Base-by-base conservation (phyloP, 2,329 filamentous ascomycete species). In the Colletotrichum chlorophyti region DNA sequence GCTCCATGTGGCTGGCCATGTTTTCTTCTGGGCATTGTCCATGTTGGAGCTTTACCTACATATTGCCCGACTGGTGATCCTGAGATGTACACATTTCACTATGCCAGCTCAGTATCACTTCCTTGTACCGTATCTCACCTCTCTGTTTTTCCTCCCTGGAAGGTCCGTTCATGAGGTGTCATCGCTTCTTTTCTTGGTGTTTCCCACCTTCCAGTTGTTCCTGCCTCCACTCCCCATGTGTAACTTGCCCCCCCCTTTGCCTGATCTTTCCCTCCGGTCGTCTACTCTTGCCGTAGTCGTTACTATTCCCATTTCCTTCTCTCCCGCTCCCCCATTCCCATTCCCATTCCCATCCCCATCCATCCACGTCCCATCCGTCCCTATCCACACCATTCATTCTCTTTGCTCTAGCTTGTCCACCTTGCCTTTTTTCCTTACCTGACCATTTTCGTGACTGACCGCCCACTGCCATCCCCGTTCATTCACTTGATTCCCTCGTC, bases 221-320 rank as follows among this genome's bases (percentile, higher is more conserved):
- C 57, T 31, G 29, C 55, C 55, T 58, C 58, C 53, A 38, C 58
- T 52, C 21, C 45, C 32, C 41, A 35, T 47, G n/a, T n/a, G 49
- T 48, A 40, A 19, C 45, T 46, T 42, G 38, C 54, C 34, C 55
- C 53, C 52, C 60, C 55, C 53, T 61, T 63, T 50, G 60, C 57
- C 53, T 60, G 57, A 46, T 47, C 48, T 53, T 50, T 65, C 48
- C 46, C 61, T 66, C 45, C 23, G 29, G 21, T 46, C 49, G 40
- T 50, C 54, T 48, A 46, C 42, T 32, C 42, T 55, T 50, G 55
- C 53, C 63, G 60, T 60, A n/a, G 52, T 61, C 64, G 59, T 64
- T 66, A 54, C 60, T 49, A 48, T 66, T 60, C 60, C 45, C 64
- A 64, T 61, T 64, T 53, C 64, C 62, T 58, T 65, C 62, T 68